Evolutionary conservation across 192 early-diverging fungal species (phyloP).

Genomic region (Powellomyces hirtus): DNA sequence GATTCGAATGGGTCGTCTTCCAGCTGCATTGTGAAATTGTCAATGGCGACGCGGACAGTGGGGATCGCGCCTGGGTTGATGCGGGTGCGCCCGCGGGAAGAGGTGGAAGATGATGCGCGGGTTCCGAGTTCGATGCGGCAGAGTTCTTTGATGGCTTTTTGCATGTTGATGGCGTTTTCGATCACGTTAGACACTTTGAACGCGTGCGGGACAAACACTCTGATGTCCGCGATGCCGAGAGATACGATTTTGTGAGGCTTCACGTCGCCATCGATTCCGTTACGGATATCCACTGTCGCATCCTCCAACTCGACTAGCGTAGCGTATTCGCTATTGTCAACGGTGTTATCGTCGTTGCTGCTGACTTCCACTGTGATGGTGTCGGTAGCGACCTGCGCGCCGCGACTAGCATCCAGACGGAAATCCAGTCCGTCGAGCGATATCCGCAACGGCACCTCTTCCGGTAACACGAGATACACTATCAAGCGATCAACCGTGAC

Average conservation of each 20-base stretch:
- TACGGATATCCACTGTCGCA: neutral
- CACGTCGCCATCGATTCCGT: neutral
- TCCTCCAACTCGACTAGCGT: neutral
- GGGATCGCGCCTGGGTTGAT: constrained; percentile 21
- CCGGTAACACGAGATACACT: constrained; percentile 3
- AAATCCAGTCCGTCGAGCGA: neutral
- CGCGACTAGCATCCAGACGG: neutral
- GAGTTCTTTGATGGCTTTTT: constrained; percentile 40
- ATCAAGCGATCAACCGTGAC: neutral
- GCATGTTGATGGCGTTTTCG: constrained; percentile 42
- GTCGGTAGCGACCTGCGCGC: neutral
- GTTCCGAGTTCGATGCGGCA: constrained; percentile 26
- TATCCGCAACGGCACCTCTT: constrained; percentile 11
- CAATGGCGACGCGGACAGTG: constrained; percentile 14
- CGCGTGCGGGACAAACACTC: constrained; percentile 20
- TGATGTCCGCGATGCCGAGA: neutral
- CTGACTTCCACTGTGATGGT: neutral
- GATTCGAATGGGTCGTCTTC: constrained; percentile 48
- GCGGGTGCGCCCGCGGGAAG: constrained; percentile 1
- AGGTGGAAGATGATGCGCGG: neutral
- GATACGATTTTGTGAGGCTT: neutral
- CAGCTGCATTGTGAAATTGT: constrained; percentile 26
- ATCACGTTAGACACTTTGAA: constrained; percentile 39
- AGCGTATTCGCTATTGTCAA: neutral
- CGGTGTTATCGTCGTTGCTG: neutral